phyloP scores from a whole-genome alignment of 768 basidiomycete species.

The Symmetrospora coprosmae region DNA sequence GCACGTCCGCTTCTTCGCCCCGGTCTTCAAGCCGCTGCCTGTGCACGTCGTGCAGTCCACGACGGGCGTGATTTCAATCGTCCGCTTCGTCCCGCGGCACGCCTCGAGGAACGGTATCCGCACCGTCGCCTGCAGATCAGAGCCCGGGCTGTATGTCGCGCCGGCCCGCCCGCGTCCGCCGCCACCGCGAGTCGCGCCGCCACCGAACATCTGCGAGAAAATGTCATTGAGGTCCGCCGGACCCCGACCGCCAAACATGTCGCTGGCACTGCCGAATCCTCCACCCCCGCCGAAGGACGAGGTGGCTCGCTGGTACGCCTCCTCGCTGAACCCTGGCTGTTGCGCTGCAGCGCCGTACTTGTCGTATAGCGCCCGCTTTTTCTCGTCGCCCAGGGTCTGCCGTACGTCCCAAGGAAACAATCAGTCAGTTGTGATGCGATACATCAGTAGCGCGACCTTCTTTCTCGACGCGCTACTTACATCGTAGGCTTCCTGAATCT shows the following conservation, averaged over 20 bases:
- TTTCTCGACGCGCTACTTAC: slow-evolving; percentile 45
- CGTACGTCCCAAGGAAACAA: no score
- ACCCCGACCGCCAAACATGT: slow-evolving; percentile 44
- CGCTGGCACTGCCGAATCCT: slow-evolving; percentile 61
- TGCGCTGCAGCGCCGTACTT: slow-evolving; percentile 84
- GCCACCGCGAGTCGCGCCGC: slow-evolving; percentile 46
- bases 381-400: slow-evolving; percentile 83
- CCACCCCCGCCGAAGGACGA: slow-evolving; percentile 45
- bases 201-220: slow-evolving; percentile 55
- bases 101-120: slow-evolving; percentile 79
- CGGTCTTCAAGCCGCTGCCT: slow-evolving; percentile 71
- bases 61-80: slow-evolving; percentile 62
- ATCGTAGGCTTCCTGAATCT: slow-evolving; percentile 95
- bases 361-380: slow-evolving; percentile 80
- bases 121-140: slow-evolving; percentile 65
- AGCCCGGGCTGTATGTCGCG: slow-evolving; percentile 37
- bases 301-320: slow-evolving; percentile 50
- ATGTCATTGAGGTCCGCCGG: slow-evolving; percentile 40
- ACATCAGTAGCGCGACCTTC: no score
- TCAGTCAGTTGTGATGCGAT: no score
- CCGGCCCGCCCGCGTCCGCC: slow-evolving; percentile 33
- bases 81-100: slow-evolving; percentile 71
- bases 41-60: slow-evolving; percentile 70
- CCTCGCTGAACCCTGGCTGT: slow-evolving; percentile 83
- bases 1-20: slow-evolving; percentile 68